Percentiles rank a stretch among this genome's conserved stretches.
Evolutionary conservation across 2,329 filamentous ascomycete genomes (phyloP).

Genomic region (Phyllachora maydis): DNA sequence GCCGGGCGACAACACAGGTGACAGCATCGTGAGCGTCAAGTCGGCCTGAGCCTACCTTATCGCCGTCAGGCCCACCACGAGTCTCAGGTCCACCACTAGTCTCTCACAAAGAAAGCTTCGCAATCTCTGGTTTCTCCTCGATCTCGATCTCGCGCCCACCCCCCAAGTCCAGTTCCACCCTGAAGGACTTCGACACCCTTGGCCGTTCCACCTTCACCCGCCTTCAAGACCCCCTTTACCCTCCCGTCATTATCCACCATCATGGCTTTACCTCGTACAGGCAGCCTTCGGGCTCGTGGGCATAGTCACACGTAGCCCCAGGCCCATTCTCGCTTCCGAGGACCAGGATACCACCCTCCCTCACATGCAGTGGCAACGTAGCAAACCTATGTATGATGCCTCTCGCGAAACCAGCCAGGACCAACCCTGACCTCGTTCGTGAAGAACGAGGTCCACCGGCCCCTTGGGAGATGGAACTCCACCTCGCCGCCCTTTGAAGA

Average conservation of each 20-base stretch:
- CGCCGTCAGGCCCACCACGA: too few relatives aligned
- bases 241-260: constrained; percentile 21
- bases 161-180: too few relatives aligned
- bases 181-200: constrained; percentile 16
- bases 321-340: constrained; percentile 17
- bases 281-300: constrained; percentile 22
- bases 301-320: constrained; percentile 25
- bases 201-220: constrained; percentile 17
- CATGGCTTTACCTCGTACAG: constrained; percentile 21
- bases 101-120: too few relatives aligned
- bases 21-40: too few relatives aligned
- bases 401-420: constrained; percentile 37
- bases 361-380: constrained; percentile 34
- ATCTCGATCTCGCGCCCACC: too few relatives aligned
- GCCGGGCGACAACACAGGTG: too few relatives aligned
- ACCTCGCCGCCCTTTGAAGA: constrained; percentile 42
- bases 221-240: constrained; percentile 15
- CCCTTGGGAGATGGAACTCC: constrained; percentile 39
- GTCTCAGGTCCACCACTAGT: too few relatives aligned
- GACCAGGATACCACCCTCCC: constrained; percentile 28
- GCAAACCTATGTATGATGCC: constrained; percentile 35
- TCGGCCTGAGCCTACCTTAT: too few relatives aligned
- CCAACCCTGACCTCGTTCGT: constrained; percentile 25
- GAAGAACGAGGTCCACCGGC: constrained; percentile 25
- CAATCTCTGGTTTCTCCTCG: too few relatives aligned